Base-by-base conservation (phyloP, 1,284 basidiomycete genomes). In the Cutaneotrichosporon cutaneum region DNA sequence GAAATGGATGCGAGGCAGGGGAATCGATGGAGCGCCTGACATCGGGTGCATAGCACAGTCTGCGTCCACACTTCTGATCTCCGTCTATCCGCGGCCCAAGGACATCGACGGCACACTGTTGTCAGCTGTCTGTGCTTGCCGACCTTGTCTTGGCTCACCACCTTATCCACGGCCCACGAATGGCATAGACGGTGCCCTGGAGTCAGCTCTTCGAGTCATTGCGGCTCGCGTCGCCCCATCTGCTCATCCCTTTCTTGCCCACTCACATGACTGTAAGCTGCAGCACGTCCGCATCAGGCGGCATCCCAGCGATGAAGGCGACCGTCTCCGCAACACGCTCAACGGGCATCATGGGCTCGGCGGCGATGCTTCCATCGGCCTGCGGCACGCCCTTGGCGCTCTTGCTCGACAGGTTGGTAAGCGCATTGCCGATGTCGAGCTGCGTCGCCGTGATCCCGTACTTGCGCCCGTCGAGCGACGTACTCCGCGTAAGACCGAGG, bases 341-440 rank as follows among this genome's bases (percentile, higher is more conserved):
- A 5, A 73, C 76, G 47, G 67, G 62, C 75, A 78, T 77, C 60
- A 70, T 69, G 3, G 86, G 83, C 74, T 92, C 90, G 2, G 81
- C 77, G 26, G 82, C 76, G 24, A 82, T 77, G 11, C 81, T 79
- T 2, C 90, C 90, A 72, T 91, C 84, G 0, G 90, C 83, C 72
- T 92, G 90, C 27, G 86, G 78, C 1, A 83, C 81, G 2, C 88
- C 88, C 7, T 70, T 67, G 4, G 70, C 67, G 4, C 77, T 69
- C 55, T 82, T 82, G 11, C 70, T 73, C 3, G 83, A 83, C 81
- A 90, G 83, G 1, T 79, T 78, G 0, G 88, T 90, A 27, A 79
- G 79, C 3, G 89, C 88, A 72, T 90, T 90, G 13, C 88, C 90
- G 52, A 92, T 89, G 71, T 92, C 89, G 52, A 92, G 85, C 72